Evolutionary conservation across 169 alveolate genomes (phyloP).

Genomic region (Cryptosporidium sp.): DNA sequence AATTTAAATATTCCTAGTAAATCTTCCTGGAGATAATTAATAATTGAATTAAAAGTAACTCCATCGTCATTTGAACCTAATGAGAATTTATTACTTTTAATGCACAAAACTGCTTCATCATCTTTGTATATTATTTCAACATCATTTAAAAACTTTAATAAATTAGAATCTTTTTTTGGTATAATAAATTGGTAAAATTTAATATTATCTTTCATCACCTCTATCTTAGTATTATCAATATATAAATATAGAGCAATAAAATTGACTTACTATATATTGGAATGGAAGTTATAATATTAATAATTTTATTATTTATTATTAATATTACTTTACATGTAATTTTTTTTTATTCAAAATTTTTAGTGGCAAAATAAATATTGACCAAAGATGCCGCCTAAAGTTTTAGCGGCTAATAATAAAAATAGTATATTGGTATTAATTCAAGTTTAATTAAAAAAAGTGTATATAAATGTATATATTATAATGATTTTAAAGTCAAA

Average conservation of each 20-base stretch:
- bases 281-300: neutral
- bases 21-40: neutral
- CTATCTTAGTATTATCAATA: neutral
- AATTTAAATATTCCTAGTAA: neutral
- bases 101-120: conserved; percentile 19
- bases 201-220: neutral
- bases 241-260: neutral
- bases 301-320: neutral
- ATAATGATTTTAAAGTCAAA: too few species aligned
- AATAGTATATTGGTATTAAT: neutral
- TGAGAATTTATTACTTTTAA: neutral
- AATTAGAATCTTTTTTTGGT: conserved; percentile 45
- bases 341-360: neutral
- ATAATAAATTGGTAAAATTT: neutral
- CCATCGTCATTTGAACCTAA: neutral
- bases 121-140: neutral
- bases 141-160: conserved; percentile 17
- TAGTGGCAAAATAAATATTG: conserved; percentile 4
- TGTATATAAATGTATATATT: neutral
- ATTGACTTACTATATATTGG: neutral
- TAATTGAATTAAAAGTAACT: conserved; percentile 2
- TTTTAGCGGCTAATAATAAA: neutral
- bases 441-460: neutral
- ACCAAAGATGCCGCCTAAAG: neutral
- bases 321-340: conserved; percentile 4